Evolutionary conservation across 2,329 filamentous ascomycete genomes (phyloP).

Genomic region (Hypoxylon sp.): DNA sequence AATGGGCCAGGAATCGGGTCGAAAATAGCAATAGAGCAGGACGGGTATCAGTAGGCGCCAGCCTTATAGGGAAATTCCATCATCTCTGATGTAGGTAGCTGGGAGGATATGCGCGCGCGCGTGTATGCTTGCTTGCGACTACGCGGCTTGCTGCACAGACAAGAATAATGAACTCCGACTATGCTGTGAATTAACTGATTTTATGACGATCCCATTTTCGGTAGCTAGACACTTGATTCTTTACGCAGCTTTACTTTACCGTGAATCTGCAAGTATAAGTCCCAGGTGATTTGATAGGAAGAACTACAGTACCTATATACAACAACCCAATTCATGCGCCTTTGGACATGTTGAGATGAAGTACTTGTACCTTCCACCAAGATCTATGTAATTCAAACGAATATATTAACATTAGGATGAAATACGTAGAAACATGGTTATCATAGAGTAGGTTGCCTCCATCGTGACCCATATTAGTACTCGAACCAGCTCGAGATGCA

Average conservation of each 20-base stretch:
- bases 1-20: constrained; percentile 37
- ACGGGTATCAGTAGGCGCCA: constrained; percentile 50
- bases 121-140: constrained; percentile 22
- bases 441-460: constrained; percentile 1
- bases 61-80: constrained; percentile 41
- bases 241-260: too few species aligned
- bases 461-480: background rate
- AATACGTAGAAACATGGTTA: background rate
- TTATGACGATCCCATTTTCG: constrained; percentile 3
- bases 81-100: constrained; percentile 8
- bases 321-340: too few species aligned
- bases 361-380: too few species aligned
- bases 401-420: background rate
- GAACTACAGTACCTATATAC: too few species aligned
- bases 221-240: background rate
- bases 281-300: too few species aligned
- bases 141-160: constrained; percentile 24
- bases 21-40: constrained; percentile 45
- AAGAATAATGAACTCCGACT: constrained; percentile 12
- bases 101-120: constrained; percentile 34
- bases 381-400: too few species aligned
- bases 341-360: too few species aligned
- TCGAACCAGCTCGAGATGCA: constrained; percentile 14
- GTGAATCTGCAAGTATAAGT: too few species aligned
- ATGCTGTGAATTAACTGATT: too few species aligned